phyloP scores from a whole-genome alignment of 2,329 filamentous ascomycete genomes.

The Ophiostoma tasmaniense region DNA sequence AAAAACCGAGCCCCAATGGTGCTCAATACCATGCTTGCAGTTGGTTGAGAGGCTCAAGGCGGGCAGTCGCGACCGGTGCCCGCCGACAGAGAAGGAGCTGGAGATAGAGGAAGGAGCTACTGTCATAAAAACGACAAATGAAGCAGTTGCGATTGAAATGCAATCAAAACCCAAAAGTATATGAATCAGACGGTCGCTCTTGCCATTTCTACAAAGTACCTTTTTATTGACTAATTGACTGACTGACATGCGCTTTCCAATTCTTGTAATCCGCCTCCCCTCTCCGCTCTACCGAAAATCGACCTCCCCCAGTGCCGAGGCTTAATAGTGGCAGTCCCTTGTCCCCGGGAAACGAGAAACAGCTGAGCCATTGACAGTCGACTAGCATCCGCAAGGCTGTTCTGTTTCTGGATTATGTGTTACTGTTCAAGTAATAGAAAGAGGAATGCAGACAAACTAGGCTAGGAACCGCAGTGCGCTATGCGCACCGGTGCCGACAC shows the following conservation, averaged over 20 bases:
- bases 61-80: slow-evolving; percentile 1
- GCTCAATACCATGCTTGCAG: background rate
- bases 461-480: background rate
- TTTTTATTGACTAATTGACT: background rate
- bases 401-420: too few relatives aligned
- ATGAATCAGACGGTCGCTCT: background rate
- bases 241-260: background rate
- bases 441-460: background rate
- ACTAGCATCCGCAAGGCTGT: background rate
- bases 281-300: slow-evolving; percentile 15
- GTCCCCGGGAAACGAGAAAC: slow-evolving; percentile 7
- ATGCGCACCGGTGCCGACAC: slow-evolving; percentile 3
- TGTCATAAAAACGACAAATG: background rate
- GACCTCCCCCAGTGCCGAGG: slow-evolving; percentile 13
- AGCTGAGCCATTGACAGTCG: background rate
- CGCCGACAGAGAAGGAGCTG: background rate
- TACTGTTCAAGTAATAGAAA: background rate
- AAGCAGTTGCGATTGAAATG: background rate
- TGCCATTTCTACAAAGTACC: background rate
- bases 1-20: too few relatives aligned
- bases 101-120: background rate
- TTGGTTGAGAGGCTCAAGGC: background rate
- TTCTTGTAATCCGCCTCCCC: background rate
- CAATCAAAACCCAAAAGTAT: background rate
- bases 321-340: slow-evolving; percentile 12